Evolutionary conservation across 345 rosid species (phyloP), one percentile per base, ranked within the genome.

Genomic region (Melastoma malabathricum): DNA sequence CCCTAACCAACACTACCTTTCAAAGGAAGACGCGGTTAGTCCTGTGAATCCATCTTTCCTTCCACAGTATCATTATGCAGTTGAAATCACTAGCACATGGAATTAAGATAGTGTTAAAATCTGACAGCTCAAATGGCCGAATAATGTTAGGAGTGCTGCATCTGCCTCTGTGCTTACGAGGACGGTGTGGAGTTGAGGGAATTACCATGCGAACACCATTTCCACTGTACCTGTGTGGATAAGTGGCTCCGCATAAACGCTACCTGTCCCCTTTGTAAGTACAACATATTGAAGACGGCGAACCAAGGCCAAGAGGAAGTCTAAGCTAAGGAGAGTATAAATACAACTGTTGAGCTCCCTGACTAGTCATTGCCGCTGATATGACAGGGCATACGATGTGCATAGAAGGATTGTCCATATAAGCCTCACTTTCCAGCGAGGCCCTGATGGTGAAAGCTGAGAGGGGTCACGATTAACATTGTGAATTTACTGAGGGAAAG

Each of bases 181-280:
- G 95, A 92, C 10, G 96, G 95, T 56, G 79, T 75, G 25, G 98
- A 92, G 71, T 75, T 92, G 55, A 51, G 96, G 61, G 95, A 87
- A 60, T 95, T 92, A 48, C 96, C 96, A 50, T 87, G 98, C 56
- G 81, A 81, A 31, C 98, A 92, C 62, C 98, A 87, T 69, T 92
- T 92, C 49, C 98, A 90, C 56, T 80, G 89, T 60, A 62, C 75
- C 38, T 90, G 98, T 61, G 87, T 86, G 52, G 98, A 90, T 53
- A 90, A 90, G 69, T 90, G 98, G 96, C 74, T 90, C 27, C 76
- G 60, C 58, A 75, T 90, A 17, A 90, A 90, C 23, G 89, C 98
- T 14, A 87, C 89, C 46, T 90, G 98, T 50, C 98, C 98, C 5
- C 98, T 90, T 60, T 90, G 98, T 87, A 90, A 86, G 73, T 82